Conservation (phyloP, 495 filamentous ascomycete genomes). For the Hapsidospora chrysogenum region DNA sequence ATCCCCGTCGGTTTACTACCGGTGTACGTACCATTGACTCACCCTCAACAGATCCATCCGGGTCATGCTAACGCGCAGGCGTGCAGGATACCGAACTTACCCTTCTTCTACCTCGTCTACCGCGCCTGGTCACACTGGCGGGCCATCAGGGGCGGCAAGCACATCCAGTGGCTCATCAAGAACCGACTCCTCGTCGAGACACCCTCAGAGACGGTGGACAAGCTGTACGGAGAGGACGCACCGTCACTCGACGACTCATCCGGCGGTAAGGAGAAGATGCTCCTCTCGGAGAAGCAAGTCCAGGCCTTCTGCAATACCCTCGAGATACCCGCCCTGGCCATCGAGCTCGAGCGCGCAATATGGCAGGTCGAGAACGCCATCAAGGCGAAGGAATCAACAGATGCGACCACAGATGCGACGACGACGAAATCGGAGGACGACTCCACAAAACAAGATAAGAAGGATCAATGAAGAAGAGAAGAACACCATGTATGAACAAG, state of each 20-base stretch:
- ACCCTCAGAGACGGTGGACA: conserved; percentile 49
- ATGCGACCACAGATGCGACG: conserved; percentile 8
- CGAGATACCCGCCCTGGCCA: conserved; percentile 64
- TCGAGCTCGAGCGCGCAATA: conserved; percentile 82
- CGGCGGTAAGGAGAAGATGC: conserved; percentile 33
- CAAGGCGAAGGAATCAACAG: conserved; percentile 23
- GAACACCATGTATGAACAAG: too few relatives aligned
- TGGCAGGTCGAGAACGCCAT: conserved; percentile 66
- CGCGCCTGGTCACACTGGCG: conserved; percentile 52
- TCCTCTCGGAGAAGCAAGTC: conserved; percentile 42
- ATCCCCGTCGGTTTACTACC: conserved; percentile 69
- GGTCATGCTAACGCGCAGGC: conserved; percentile 1
- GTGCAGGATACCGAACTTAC: conserved; percentile 78
- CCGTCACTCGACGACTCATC: conserved; percentile 6
- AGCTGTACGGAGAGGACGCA: conserved; percentile 42
- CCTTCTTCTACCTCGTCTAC: conserved; percentile 90
- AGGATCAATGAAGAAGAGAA: background rate
- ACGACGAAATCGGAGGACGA: too few relatives aligned
- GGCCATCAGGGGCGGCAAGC: conserved; percentile 70
- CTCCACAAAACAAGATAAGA: background rate
- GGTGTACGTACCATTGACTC: conserved; percentile 49
- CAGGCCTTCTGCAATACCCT: conserved; percentile 50
- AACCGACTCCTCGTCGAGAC: conserved; percentile 46
- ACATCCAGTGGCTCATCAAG: conserved; percentile 63
- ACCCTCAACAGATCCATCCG: background rate